Conservation (phyloP, 352 stramenopile species). For the Aphanomyces stellatus region DNA sequence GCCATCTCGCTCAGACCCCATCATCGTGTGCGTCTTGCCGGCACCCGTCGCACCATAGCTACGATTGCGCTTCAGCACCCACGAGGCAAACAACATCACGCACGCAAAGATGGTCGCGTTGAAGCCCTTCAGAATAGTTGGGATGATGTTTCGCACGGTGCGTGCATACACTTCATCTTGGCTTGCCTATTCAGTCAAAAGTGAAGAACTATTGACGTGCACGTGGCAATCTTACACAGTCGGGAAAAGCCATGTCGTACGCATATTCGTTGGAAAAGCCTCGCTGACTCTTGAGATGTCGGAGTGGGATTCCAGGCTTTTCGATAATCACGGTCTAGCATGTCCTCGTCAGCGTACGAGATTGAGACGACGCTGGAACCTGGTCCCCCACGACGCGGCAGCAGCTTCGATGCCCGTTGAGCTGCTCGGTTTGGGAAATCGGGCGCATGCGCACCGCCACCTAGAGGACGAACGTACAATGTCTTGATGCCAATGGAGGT, state of each 20-base stretch:
- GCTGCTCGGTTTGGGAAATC: slow-evolving; percentile 32
- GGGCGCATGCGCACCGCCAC: slow-evolving; percentile 46
- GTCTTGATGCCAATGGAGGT: background rate
- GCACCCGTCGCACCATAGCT: slow-evolving; percentile 50
- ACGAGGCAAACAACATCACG: background rate
- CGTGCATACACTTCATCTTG: slow-evolving; percentile 51
- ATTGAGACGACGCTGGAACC: slow-evolving; percentile 21
- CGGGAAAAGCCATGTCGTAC: slow-evolving; percentile 47
- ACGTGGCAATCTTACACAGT: slow-evolving; percentile 24
- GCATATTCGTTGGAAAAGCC: slow-evolving; percentile 46
- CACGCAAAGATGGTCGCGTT: slow-evolving; percentile 77
- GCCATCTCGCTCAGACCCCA: slow-evolving; percentile 53
- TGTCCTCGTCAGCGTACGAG: background rate
- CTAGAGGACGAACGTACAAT: slow-evolving; percentile 17
- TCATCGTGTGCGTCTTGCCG: slow-evolving; percentile 69
- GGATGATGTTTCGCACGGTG: slow-evolving; percentile 50
- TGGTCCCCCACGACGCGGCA: slow-evolving; percentile 47
- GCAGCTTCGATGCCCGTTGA: slow-evolving; percentile 41
- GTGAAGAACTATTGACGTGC: background rate
- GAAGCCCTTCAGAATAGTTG: slow-evolving; percentile 64
- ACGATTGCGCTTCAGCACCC: background rate
- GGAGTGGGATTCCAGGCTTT: slow-evolving; percentile 37
- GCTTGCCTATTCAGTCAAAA: slow-evolving; percentile 19
- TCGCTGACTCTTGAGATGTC: slow-evolving; percentile 47
- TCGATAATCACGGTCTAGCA: slow-evolving; percentile 50